Conservation (phyloP, 1,284 basidiomycete genomes). For the Trichosporon inkin region DNA sequence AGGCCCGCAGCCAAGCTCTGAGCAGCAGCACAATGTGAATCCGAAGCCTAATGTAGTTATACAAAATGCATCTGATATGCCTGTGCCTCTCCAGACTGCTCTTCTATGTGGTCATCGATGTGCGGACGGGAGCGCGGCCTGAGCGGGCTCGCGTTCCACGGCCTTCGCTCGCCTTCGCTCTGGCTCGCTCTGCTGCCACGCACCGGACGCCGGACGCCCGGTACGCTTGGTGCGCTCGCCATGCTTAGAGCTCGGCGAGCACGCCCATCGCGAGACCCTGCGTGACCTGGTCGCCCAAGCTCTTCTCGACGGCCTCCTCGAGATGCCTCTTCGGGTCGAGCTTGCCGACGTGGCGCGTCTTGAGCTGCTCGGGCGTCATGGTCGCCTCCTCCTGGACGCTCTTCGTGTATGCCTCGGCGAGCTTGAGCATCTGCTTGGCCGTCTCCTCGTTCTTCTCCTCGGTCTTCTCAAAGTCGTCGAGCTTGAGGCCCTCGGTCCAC, state of each 20-base stretch:
- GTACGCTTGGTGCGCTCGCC: not conserved
- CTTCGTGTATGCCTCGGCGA: conserved; percentile 90
- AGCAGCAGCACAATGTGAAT: too few species aligned
- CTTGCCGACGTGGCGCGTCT: conserved; percentile 94
- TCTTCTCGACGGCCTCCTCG: conserved; percentile 93
- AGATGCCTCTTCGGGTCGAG: conserved; percentile 95
- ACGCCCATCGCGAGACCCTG: conserved; percentile 90
- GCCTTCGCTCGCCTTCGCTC: not conserved
- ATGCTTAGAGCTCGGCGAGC: conserved; percentile 67
- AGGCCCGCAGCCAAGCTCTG: not conserved
- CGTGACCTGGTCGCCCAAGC: conserved; percentile 92
- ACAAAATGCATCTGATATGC: not conserved
- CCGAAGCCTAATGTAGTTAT: too few species aligned
- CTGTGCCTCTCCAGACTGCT: not conserved
- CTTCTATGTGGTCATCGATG: not conserved
- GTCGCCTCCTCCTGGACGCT: conserved; percentile 94
- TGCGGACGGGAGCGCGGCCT: too few species aligned
- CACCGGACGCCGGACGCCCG: not conserved
- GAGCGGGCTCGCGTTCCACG: not conserved
- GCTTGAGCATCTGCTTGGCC: conserved; percentile 89
- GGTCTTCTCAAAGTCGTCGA: conserved; percentile 80
- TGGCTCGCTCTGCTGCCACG: not conserved
- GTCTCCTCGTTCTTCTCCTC: conserved; percentile 82
- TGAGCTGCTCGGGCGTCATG: conserved; percentile 79
- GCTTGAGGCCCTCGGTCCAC: conserved; percentile 91